Evolutionary conservation across 495 filamentous ascomycete species (phyloP).

Genomic region (Aspergillus homomorphus): DNA sequence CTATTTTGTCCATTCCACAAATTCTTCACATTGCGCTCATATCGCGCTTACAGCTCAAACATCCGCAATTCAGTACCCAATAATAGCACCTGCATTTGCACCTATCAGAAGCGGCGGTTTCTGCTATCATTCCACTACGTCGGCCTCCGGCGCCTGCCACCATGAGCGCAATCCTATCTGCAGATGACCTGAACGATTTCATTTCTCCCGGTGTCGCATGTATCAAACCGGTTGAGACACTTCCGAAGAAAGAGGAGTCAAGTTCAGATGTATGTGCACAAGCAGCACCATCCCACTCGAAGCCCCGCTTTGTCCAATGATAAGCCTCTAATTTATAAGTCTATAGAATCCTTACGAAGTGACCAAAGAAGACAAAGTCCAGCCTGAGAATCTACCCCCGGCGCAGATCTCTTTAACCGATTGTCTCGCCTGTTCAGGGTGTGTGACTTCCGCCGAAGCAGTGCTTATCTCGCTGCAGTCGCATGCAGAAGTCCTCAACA

Average conservation of each 20-base stretch:
- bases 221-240: conserved; percentile 93
- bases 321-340: conserved; percentile 24
- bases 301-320: conserved; percentile 5
- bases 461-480: conserved; percentile 90
- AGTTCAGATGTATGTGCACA: conserved; percentile 32
- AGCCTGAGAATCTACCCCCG: conserved; percentile 51
- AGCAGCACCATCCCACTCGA: conserved; percentile 1
- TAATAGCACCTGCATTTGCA: not conserved
- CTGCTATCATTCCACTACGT: conserved; percentile 9
- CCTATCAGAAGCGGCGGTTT: not conserved
- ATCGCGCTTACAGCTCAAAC: not conserved
- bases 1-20: conserved; percentile 1
- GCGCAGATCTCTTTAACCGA: conserved; percentile 96
- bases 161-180: conserved; percentile 96
- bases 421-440: conserved; percentile 95
- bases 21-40: not conserved
- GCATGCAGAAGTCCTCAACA: conserved; percentile 82
- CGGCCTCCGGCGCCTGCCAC: conserved; percentile 28
- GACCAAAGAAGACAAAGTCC: conserved; percentile 79
- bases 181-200: conserved; percentile 97
- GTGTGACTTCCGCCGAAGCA: conserved; percentile 95
- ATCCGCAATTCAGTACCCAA: not conserved
- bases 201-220: conserved; percentile 96
- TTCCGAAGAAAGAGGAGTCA: conserved; percentile 55
- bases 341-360: conserved; percentile 76